phyloP scores from a whole-genome alignment of 257 asterid species.

The Rubia yunnanensis region DNA sequence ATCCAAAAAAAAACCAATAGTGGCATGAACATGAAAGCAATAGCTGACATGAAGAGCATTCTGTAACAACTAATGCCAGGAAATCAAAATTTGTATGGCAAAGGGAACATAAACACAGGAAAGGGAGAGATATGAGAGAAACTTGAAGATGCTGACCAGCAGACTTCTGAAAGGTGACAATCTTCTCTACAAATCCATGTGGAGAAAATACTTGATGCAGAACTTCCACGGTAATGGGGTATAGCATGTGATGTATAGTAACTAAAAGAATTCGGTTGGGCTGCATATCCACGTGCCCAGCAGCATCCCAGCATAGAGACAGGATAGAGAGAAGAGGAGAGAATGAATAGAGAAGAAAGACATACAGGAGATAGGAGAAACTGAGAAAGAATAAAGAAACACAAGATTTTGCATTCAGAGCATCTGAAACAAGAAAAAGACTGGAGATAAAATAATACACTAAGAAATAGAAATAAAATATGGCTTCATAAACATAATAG shows the following conservation, averaged over 20 bases:
- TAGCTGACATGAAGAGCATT: neutral
- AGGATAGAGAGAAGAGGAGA: constrained; percentile 79
- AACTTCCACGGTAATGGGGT: constrained; percentile 99
- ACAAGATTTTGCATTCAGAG: constrained; percentile 9
- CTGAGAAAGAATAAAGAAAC: constrained; percentile 28
- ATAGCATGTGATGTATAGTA: constrained; percentile 99
- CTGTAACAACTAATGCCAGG: constrained; percentile 2
- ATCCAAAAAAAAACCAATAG: neutral
- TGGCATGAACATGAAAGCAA: neutral
- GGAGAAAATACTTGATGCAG: constrained; percentile 99
- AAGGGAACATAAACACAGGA: constrained; percentile 27
- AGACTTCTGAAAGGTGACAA: constrained; percentile 99
- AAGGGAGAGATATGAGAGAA: constrained; percentile 35
- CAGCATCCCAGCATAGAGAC: constrained; percentile 77
- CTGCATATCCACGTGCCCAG: constrained; percentile 76
- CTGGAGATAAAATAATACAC: constrained; percentile 1
- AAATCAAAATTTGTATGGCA: neutral
- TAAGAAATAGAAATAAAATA: neutral
- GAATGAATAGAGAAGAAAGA: constrained; percentile 64
- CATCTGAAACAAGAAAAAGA: constrained; percentile 3
- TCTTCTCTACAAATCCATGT: constrained; percentile 98
- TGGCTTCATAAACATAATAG: neutral
- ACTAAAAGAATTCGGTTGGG: constrained; percentile 99
- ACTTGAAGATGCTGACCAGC: constrained; percentile 97
- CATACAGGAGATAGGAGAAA: constrained; percentile 39